Evolutionary conservation across 2,329 filamentous ascomycete species (phyloP), one percentile per base, ranked within the genome.

Genomic region (Karstenula rhodostoma): DNA sequence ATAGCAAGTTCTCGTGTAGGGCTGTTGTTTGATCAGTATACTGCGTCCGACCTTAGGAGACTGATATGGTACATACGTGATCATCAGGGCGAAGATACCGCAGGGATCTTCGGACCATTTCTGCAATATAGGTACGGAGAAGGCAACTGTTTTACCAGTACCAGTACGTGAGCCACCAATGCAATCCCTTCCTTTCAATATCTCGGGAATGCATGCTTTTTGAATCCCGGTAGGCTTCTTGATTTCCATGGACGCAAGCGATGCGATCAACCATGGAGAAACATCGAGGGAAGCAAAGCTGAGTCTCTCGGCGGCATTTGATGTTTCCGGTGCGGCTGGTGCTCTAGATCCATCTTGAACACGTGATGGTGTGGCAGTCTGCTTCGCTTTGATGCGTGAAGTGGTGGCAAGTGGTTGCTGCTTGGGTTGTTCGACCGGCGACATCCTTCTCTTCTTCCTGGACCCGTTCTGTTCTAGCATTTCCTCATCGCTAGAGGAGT

Each of bases 91-190:
- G 77, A 92, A 99, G 69, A 98, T 94, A 46, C 93, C 95, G 60
- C 90, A 90, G 0, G 95, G 95, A 80, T 99, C 94, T 73, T 93
- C 87, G 2, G 94, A 89, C 93, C 94, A 98, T 78, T 90, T 90
- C 76, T 98, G 94, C 64, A 99, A 82, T 61, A 99, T 96, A 0
- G 95, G 95, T 10, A 94, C 93, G 0, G 94, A 92, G 78, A 99
- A 99, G 1, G 95, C 94, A 46, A 98, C 89, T 3, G 95, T 99
- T 82, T 99, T 99, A 80, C 95, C 95, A 13, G 94, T 97, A 83
- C 95, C 95, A 0, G 95, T 99, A 64, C 93, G 86, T 73, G 92
- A 96, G 40, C 94, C 94, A 73, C 95, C 95, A 69, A 99, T 97
- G 75, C 73, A 97, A 79, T 99, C 94, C 69, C 91, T 86, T 6